Evolutionary conservation across 108 stramenopile species (phyloP).

Genomic region (Schizochytrium sp.): DNA sequence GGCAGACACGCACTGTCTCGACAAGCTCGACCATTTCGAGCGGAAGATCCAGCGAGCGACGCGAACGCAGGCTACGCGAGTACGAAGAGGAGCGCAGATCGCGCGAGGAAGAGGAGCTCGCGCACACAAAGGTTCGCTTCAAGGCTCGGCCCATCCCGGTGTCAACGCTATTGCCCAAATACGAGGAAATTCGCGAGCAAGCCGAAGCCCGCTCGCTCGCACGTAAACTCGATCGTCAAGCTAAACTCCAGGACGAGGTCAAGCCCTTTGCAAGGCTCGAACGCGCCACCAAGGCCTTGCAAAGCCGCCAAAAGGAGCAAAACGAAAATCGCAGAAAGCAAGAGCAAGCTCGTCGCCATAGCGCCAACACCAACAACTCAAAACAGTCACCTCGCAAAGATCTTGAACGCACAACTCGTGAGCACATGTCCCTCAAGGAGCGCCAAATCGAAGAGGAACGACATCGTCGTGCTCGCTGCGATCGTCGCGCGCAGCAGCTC

Average conservation of each 20-base stretch:
- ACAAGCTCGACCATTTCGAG: no score
- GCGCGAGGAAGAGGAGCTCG: background rate
- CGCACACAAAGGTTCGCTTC: background rate
- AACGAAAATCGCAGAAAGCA: background rate
- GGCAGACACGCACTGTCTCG: no score
- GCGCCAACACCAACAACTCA: no score
- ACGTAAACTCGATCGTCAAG: background rate
- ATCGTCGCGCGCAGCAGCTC: constrained; percentile 4
- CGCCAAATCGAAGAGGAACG: no score
- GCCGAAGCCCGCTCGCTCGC: background rate
- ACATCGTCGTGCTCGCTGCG: background rate
- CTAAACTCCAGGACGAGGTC: background rate
- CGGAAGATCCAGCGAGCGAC: background rate
- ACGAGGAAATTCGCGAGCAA: background rate
- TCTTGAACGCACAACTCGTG: background rate
- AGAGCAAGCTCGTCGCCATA: no score
- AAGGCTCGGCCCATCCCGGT: background rate
- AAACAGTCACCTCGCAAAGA: no score
- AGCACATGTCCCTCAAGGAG: background rate
- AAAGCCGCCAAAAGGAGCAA: background rate
- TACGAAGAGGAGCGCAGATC: background rate
- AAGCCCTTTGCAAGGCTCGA: background rate
- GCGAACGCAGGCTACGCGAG: background rate
- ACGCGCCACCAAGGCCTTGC: background rate
- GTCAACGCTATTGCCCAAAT: background rate